phyloP scores from a whole-genome alignment of 2,329 filamentous ascomycete species.

The Metarhizium rileyi region DNA sequence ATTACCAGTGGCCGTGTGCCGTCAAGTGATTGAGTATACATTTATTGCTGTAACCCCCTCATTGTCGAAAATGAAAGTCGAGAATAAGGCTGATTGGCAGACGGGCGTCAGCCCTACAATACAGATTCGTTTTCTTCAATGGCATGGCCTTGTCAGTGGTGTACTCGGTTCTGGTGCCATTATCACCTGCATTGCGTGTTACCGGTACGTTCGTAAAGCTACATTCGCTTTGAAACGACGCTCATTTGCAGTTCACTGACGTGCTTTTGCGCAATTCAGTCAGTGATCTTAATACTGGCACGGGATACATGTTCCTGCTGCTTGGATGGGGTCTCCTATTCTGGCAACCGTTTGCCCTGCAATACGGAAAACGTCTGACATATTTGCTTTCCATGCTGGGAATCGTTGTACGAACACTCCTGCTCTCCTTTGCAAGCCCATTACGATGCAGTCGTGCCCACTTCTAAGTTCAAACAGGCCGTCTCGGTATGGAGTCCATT shows the following conservation, averaged over 20 bases:
- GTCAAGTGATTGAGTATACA: neutral
- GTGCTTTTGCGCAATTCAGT: slow-evolving; percentile 8
- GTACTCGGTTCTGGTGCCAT: slow-evolving; percentile 28
- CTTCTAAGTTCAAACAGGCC: neutral
- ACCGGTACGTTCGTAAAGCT: slow-evolving; percentile 9
- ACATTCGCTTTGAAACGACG: neutral
- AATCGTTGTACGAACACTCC: slow-evolving; percentile 4
- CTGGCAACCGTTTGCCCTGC: slow-evolving; percentile 37
- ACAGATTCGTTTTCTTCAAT: slow-evolving; percentile 27
- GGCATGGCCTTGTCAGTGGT: slow-evolving; percentile 30
- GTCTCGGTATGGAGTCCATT: slow-evolving; percentile 21
- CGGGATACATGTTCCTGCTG: slow-evolving; percentile 33
- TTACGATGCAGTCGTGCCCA: too few species aligned
- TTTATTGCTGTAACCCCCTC: too few species aligned
- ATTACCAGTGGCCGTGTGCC: neutral
- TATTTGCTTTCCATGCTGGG: slow-evolving; percentile 28
- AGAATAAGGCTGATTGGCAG: neutral
- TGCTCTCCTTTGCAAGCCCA: neutral
- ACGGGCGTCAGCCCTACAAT: neutral
- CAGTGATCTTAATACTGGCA: slow-evolving; percentile 27
- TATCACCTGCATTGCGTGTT: slow-evolving; percentile 22
- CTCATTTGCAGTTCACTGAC: neutral
- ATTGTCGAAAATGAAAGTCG: too few species aligned
- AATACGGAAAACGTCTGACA: slow-evolving; percentile 32
- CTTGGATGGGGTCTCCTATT: slow-evolving; percentile 34